Base-by-base conservation (phyloP, 441 rosid species). In the Erysimum pusillum region DNA sequence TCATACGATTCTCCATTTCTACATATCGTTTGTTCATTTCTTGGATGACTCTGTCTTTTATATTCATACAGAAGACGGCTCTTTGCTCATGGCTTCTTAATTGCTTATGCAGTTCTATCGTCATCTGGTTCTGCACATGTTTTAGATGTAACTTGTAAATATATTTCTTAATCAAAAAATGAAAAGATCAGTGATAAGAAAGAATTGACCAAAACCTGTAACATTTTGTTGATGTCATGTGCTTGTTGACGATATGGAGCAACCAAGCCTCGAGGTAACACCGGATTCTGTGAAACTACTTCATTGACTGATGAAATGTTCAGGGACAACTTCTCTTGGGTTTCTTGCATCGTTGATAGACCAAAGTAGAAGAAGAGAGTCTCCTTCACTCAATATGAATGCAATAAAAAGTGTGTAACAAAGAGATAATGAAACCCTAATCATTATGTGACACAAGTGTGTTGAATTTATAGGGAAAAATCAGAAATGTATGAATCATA, bases 401-500 rank as follows among this genome's bases (percentile, higher is more conserved):
- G 25, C 3, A 8, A 28, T 14, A 17, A 3, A 12, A 1, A 4
- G 1, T 7, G 34, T 32, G 15, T 31, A 4, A 9, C 5, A 7
- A 13, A 5, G 4, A 38, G 1, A 18, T 3, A 0, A 3, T 5
- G 2, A 6, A 39, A 31, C 45, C 9, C 73, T 6, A 1, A 9
- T 5, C 0, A 0, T 25, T 13, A 0, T 2, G 0, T 0, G 4
- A 0, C 1, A 3, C 12, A 34, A 42, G 13, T 45, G 18, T 56
- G 49, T 36, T 70, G 46, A 9, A 64, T 63, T 25, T 71, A 63
- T 15, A 63, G 75, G 75, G 49, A 31, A 34, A 34, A 36, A 51
- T 8, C 49, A 52, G 12, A 11, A 14, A n/a, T 13, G 68, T 13
- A 9, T 3, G 53, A 18, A 39, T 42, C 41, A 41, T 3, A 69